A percentile compares a stretch with the other conserved stretches of the same genome.
phyloP scores from a whole-genome alignment of 768 basidiomycete species.

The Nidula microcarpa region DNA sequence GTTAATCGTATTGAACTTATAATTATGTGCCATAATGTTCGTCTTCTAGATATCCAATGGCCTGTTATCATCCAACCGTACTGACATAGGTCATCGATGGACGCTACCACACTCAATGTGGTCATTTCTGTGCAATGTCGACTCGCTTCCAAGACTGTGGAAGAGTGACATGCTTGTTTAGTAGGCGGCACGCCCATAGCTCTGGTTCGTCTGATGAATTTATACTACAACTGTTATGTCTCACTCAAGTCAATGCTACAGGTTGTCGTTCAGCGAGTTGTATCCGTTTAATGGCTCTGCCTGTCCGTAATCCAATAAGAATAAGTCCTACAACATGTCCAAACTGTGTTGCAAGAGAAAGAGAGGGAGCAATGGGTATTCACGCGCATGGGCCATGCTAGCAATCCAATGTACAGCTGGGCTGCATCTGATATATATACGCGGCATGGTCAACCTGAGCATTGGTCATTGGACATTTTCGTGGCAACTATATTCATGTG shows the following conservation, averaged over 20 bases:
- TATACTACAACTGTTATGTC: constrained; percentile 1
- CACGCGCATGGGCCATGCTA: too few species aligned
- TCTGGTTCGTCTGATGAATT: constrained; percentile 39
- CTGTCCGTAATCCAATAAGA: constrained; percentile 69
- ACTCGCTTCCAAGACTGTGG: constrained; percentile 68
- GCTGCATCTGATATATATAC: too few species aligned
- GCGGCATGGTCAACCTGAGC: too few species aligned
- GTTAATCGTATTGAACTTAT: constrained; percentile 9
- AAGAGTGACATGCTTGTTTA: constrained; percentile 65
- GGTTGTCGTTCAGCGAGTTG: constrained; percentile 57
- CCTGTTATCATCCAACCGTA: not conserved
- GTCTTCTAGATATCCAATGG: constrained; percentile 17
- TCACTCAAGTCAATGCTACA: constrained; percentile 14
- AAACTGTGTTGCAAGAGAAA: constrained; percentile 32
- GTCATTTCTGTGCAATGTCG: constrained; percentile 72
- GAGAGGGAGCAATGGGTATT: too few species aligned
- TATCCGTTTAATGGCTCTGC: constrained; percentile 61
- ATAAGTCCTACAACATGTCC: constrained; percentile 52
- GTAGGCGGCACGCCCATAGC: constrained; percentile 56
- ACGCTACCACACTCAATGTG: constrained; percentile 64
- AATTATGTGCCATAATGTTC: constrained; percentile 74
- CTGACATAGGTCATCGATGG: constrained; percentile 66
- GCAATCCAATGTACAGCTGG: too few species aligned
- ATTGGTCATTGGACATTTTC: too few species aligned
- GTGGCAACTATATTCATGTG: too few species aligned